phyloP scores from a whole-genome alignment of 2,329 filamentous ascomycete genomes.

The Aspergillus sp. region DNA sequence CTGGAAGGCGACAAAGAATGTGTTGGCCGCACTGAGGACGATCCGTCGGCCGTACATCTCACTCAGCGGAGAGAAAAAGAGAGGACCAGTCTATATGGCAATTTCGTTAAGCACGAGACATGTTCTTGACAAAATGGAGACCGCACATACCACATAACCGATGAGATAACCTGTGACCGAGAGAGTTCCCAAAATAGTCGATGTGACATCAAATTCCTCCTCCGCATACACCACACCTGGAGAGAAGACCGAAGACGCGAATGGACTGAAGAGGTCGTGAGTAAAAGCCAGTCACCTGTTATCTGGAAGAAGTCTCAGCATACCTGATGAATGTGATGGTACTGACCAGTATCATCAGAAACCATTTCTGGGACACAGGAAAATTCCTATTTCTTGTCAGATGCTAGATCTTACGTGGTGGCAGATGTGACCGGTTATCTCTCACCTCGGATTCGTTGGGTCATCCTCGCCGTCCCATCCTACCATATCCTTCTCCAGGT shows the following conservation, averaged over 20 bases:
- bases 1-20: slow-evolving; percentile 15
- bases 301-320: background rate
- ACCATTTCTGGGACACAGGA: slow-evolving; percentile 12
- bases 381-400: slow-evolving; percentile 11
- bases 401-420: background rate
- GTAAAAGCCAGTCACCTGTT: background rate
- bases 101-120: background rate
- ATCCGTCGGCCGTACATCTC: slow-evolving; percentile 14
- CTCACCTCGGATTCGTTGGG: slow-evolving; percentile 6
- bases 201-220: slow-evolving; percentile 11
- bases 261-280: slow-evolving; percentile 5
- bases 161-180: slow-evolving; percentile 15
- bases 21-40: slow-evolving; percentile 8
- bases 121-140: background rate
- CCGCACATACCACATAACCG: slow-evolving; percentile 13
- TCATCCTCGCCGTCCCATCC: slow-evolving; percentile 5
- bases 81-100: slow-evolving; percentile 8
- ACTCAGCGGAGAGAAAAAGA: slow-evolving; percentile 14
- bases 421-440: background rate
- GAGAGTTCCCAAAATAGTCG: slow-evolving; percentile 8
- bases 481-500: background rate
- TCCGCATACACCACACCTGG: slow-evolving; percentile 9
- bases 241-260: slow-evolving; percentile 19
- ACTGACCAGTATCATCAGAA: slow-evolving; percentile 12
- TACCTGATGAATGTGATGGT: slow-evolving; percentile 18